Percentiles rank a stretch among this genome's conserved stretches.
phyloP scores from a whole-genome alignment of 2,329 filamentous ascomycete species.

The Lachnellula willkommii region DNA sequence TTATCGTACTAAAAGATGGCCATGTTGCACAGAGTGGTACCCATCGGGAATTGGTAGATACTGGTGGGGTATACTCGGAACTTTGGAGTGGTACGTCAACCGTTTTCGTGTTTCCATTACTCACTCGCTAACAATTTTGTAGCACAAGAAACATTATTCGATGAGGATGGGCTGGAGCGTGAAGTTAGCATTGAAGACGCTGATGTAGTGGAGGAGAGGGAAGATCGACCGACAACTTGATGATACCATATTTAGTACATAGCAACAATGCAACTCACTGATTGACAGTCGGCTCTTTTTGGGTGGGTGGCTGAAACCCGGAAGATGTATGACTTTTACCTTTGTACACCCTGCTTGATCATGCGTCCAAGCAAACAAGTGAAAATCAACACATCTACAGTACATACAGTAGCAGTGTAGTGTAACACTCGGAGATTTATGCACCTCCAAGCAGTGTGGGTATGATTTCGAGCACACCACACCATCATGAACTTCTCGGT shows the following conservation, averaged over 20 bases:
- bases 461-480: not conserved
- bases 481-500: not conserved
- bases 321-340: not conserved
- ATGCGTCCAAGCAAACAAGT: not conserved
- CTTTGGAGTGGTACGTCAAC: slow-evolving; percentile 72
- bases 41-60: slow-evolving; percentile 76
- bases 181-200: slow-evolving; percentile 25
- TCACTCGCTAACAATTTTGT: slow-evolving; percentile 11
- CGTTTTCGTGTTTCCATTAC: slow-evolving; percentile 7
- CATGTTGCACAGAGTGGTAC: slow-evolving; percentile 84
- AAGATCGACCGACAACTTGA: slow-evolving; percentile 10
- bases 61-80: slow-evolving; percentile 75
- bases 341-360: not conserved
- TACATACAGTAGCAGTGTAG: not conserved
- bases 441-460: not conserved
- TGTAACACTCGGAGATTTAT: not conserved
- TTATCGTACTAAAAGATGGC: slow-evolving; percentile 83
- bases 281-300: not conserved
- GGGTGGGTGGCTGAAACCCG: not conserved
- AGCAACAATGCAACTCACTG: not conserved
- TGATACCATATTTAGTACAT: not conserved
- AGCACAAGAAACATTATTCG: slow-evolving; percentile 60
- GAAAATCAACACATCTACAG: not conserved
- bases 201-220: slow-evolving; percentile 7
- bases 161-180: slow-evolving; percentile 41